phyloP scores from a whole-genome alignment of 148 eudicot genomes.

The Camellia japonica region DNA sequence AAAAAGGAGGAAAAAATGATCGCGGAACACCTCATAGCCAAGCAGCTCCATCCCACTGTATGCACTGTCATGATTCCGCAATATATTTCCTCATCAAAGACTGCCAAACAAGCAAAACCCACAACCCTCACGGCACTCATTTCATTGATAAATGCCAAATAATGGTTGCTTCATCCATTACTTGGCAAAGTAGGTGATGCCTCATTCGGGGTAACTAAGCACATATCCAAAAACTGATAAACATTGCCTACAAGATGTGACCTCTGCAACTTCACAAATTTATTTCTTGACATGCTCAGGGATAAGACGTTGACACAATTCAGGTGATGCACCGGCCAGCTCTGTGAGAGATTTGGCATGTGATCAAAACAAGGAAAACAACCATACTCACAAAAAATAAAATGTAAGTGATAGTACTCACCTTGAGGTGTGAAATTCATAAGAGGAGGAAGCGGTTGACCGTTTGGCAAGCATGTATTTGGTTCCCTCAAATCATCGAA shows the following conservation, averaged over 20 bases:
- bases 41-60: background rate
- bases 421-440: constrained; percentile 86
- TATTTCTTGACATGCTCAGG: constrained; percentile 55
- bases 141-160: background rate
- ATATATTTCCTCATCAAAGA: background rate
- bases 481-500: constrained; percentile 81
- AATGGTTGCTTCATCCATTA: background rate
- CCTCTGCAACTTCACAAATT: constrained; percentile 7
- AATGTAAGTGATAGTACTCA: constrained; percentile 8
- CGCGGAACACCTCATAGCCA: background rate
- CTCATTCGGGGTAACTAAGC: constrained; percentile 7
- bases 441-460: constrained; percentile 74
- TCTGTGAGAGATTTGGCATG: constrained; percentile 41
- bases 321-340: constrained; percentile 61
- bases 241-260: constrained; percentile 8
- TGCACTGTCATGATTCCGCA: no score
- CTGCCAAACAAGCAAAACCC: background rate
- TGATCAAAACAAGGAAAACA: constrained; percentile 9
- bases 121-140: constrained; percentile 3
- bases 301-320: constrained; percentile 64
- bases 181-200: background rate
- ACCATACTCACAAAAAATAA: background rate
- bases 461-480: constrained; percentile 69
- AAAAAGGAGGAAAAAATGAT: no score
- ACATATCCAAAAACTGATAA: constrained; percentile 10